A percentile compares a stretch with the other conserved stretches of the same genome.
Evolutionary conservation across 1,139 yeast genomes (phyloP).

Genomic region (Yamadazyma trypodendri): DNA sequence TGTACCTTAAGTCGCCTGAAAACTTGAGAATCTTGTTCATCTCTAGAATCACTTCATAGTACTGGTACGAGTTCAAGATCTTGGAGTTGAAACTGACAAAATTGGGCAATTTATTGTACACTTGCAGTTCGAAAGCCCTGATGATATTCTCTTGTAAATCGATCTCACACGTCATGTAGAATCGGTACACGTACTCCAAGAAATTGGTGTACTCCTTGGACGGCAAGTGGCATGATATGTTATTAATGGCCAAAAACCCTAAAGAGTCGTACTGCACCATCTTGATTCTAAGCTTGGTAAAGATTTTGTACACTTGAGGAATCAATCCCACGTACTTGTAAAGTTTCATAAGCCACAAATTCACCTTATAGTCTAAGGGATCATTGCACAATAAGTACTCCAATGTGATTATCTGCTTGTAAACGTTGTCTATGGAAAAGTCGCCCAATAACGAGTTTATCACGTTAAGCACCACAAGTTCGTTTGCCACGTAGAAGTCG

Average conservation of each 20-base stretch:
- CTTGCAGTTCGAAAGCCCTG: constrained; percentile 51
- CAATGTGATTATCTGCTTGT: constrained; percentile 41
- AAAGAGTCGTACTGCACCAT: constrained; percentile 80
- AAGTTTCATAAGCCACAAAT: constrained; percentile 68
- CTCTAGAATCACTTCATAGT: constrained; percentile 32
- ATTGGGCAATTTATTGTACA: constrained; percentile 62
- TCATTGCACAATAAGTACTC: constrained; percentile 52
- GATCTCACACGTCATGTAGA: constrained; percentile 50
- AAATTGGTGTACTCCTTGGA: constrained; percentile 24
- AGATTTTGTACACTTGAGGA: constrained; percentile 49
- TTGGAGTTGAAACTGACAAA: constrained; percentile 52
- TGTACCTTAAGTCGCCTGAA: constrained; percentile 33
- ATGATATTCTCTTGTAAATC: constrained; percentile 51
- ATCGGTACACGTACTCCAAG: constrained; percentile 33
- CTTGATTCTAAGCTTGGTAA: constrained; percentile 59
- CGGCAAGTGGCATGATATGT: constrained; percentile 25
- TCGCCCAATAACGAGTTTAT: constrained; percentile 18
- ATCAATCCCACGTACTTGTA: constrained; percentile 54
- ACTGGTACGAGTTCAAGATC: constrained; percentile 38
- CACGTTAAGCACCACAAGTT: constrained; percentile 55
- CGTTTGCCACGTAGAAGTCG: constrained; percentile 68
- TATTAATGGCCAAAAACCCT: constrained; percentile 52
- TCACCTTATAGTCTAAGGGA: constrained; percentile 62
- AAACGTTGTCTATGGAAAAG: constrained; percentile 12
- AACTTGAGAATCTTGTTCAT: constrained; percentile 37